These are phyloP conservation scores for Corymbia maculata DNA, from an alignment of 345 rosid species.

Conservation along the genomic window DNA sequence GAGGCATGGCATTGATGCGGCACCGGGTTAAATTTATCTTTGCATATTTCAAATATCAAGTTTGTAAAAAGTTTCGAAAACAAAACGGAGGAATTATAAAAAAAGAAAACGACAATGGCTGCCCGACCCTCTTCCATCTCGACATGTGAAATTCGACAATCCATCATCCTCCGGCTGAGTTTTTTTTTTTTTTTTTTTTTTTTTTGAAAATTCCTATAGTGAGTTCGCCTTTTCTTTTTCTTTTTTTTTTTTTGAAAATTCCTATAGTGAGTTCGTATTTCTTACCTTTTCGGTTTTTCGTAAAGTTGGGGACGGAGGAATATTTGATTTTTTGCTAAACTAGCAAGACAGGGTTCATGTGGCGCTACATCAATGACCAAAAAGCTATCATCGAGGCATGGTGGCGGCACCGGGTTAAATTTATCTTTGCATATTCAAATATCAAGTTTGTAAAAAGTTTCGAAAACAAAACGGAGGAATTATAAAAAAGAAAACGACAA, in stretches of 20 bases:
- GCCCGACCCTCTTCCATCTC: not conserved
- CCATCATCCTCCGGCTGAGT: not conserved
- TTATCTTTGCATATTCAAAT: not conserved
- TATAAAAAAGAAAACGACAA: not conserved
- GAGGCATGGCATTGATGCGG: not conserved
- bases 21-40: not conserved
- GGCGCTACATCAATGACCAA: not conserved
- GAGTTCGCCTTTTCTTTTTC: no score
- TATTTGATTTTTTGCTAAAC: accelerated
- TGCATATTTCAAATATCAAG: not conserved
- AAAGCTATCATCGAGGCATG: no score
- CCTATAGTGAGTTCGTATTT: not conserved
- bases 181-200: not conserved
- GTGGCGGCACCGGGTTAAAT: not conserved
- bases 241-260: not conserved
- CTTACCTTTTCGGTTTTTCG: no score
- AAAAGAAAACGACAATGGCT: not conserved
- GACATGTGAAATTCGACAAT: not conserved
- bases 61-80: not conserved
- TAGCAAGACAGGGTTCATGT: not conserved
- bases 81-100: not conserved
- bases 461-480: not conserved
- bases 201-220: no score
- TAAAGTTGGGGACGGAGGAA: no score
- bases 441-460: not conserved